Conservation (phyloP, 805 yeast genomes). For the Nakazawaea wickerhamii region DNA sequence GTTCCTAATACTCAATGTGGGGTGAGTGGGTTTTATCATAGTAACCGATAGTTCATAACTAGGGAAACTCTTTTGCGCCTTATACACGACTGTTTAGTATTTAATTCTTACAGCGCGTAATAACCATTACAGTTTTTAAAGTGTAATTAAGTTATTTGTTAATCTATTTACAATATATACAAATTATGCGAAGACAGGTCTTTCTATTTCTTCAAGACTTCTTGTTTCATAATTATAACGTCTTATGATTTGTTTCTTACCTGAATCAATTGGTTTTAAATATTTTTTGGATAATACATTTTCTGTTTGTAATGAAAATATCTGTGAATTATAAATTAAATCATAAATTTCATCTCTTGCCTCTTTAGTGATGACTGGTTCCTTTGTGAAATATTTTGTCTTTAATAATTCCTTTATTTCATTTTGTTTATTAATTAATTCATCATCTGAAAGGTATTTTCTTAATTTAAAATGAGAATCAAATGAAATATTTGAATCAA, state of each 20-base stretch:
- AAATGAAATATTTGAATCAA: conserved; percentile 44
- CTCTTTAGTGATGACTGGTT: conserved; percentile 28
- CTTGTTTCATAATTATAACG: conserved; percentile 58
- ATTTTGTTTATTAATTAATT: conserved; percentile 21
- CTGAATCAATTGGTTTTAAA: conserved; percentile 45
- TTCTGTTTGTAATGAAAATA: conserved; percentile 33
- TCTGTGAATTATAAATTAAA: conserved; percentile 35
- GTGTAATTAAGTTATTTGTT: neutral
- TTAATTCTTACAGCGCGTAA: too few species aligned
- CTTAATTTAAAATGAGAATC: conserved; percentile 38
- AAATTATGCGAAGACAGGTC: conserved; percentile 8
- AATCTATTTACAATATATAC: conserved; percentile 1
- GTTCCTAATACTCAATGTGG: too few species aligned
- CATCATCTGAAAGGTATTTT: conserved; percentile 31
- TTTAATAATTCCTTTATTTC: conserved; percentile 16
- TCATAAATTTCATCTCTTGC: conserved; percentile 35
- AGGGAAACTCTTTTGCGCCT: too few species aligned
- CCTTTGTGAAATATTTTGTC: conserved; percentile 15
- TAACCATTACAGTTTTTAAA: too few species aligned
- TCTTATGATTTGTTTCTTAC: conserved; percentile 45
- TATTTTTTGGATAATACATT: conserved; percentile 38
- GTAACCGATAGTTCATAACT: too few species aligned
- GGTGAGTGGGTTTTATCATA: too few species aligned
- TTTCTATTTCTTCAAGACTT: conserved; percentile 35
- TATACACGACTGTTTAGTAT: too few species aligned